Evolutionary conservation across 2,329 filamentous ascomycete species (phyloP).

Genomic region (Fusarium siculi): DNA sequence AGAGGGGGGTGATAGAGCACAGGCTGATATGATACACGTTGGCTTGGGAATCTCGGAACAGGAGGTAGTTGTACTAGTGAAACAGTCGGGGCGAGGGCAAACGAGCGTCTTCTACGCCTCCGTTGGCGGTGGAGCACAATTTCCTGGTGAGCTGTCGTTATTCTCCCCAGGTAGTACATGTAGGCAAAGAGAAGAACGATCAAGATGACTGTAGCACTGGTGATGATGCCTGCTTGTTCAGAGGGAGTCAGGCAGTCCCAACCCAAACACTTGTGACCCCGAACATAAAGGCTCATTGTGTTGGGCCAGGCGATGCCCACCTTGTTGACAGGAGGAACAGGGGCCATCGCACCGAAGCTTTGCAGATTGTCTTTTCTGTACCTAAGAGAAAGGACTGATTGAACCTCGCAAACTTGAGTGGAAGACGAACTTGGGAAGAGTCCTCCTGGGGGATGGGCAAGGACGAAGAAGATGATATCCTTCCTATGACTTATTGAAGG

Average conservation of each 20-base stretch:
- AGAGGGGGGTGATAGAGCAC: conserved; percentile 18
- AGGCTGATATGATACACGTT: conserved; percentile 30
- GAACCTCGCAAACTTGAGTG: not conserved
- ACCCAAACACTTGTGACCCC: conserved; percentile 42
- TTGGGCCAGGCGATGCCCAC: not conserved
- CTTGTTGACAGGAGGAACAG: not conserved
- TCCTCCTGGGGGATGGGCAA: not conserved
- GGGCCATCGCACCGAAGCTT: not conserved
- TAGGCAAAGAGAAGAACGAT: conserved; percentile 46
- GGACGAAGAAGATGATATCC: not conserved
- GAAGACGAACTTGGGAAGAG: not conserved
- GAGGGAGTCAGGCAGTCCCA: conserved; percentile 54
- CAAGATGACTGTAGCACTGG: conserved; percentile 47
- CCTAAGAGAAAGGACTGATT: not conserved
- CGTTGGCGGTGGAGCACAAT: conserved; percentile 6
- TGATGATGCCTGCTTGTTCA: conserved; percentile 54
- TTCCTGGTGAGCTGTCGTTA: conserved; percentile 30
- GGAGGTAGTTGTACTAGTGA: conserved; percentile 29
- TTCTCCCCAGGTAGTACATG: conserved; percentile 50
- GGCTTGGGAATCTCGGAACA: conserved; percentile 23
- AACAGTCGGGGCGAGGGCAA: not conserved
- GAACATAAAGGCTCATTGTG: not conserved
- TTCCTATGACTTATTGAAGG: not conserved
- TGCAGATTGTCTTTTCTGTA: not conserved
- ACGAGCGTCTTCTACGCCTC: conserved; percentile 6